Base-by-base conservation (phyloP, 805 yeast species). In the Kazachstania bromeliacearum region DNA sequence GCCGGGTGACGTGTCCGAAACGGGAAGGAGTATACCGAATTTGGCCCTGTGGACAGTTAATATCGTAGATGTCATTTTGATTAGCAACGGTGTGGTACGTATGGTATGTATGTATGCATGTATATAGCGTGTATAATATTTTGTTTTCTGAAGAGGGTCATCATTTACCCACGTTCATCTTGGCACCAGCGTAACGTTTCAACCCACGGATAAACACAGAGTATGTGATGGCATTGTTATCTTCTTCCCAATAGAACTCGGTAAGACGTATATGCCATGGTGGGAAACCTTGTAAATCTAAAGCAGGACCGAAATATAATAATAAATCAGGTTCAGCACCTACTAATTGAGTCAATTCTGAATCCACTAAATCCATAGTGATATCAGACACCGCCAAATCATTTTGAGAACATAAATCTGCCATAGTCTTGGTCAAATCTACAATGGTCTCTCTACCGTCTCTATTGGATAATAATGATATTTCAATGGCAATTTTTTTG, bases 241-340 rank as follows among this genome's bases (percentile, higher is more conserved):
- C 95, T 2, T 81, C 80, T 53, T 85, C 89, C 84, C 94, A 83
- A 61, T 79, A 88, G 51, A 92, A 75, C 55, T 92, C 98, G 5
- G 87, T 74, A 36, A 94, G 70, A 43, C 98, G 73, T 24, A 85
- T 75, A 54, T 89, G 97, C 98, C 98, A 92, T 20, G 98, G 98
- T 15, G 97, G 97, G 58, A 79, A 92, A 13, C 95, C 96, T 59
- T 87, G 94, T 34, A 92, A 69, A 55, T 87, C 94, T 44, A 92
- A 66, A 9, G 70, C 67, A n/a, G 96, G 95, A 15, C 85, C 85
- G 57, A 89, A 92, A 36, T 83, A 63, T 21, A 92, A 66, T 33
- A 92, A 65, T 44, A 92, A 68, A 55, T 92, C 98, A 0, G 98
- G 97, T 56, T 92, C 98, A n/a, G 68, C 70, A 1, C 95, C 92